Evolutionary conservation across 169 alveolate genomes (phyloP).

Genomic region (Plasmodium berghei): DNA sequence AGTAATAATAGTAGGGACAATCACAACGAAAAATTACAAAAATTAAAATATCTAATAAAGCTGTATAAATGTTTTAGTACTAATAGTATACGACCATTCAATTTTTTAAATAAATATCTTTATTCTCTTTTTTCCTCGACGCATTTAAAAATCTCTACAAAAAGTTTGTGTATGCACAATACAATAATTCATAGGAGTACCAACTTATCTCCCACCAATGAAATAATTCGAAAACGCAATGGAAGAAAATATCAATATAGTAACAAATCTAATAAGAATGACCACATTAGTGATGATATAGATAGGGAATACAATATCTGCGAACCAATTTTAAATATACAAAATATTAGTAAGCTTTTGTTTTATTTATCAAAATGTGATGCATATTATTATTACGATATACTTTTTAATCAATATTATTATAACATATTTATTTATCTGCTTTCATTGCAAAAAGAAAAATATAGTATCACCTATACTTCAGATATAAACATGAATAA

Average conservation of each 20-base stretch:
- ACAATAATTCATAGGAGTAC: neutral
- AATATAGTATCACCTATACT: neutral
- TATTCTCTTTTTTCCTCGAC: conserved; percentile 1
- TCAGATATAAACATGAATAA: neutral
- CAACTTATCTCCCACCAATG: neutral
- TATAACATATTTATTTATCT: conserved; percentile 10
- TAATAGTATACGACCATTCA: conserved; percentile 50
- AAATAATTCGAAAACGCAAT: neutral
- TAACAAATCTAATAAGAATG: too few species aligned
- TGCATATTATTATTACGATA: conserved; percentile 50
- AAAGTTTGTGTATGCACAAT: neutral
- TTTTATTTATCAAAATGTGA: conserved; percentile 57
- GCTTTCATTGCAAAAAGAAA: conserved; percentile 3
- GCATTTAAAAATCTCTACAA: neutral
- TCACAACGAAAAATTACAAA: neutral
- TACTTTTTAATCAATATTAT: conserved; percentile 28
- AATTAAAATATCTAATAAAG: conserved; percentile 23
- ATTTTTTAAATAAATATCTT: conserved; percentile 31
- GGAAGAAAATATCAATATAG: neutral
- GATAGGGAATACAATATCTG: too few species aligned
- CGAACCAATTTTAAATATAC: conserved; percentile 1
- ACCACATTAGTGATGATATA: too few species aligned
- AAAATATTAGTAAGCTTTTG: conserved; percentile 12
- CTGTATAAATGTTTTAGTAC: conserved; percentile 49
- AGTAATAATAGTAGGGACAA: conserved; percentile 1